phyloP scores from a whole-genome alignment of 2,329 filamentous ascomycete species.

The Didymella arachidicola region DNA sequence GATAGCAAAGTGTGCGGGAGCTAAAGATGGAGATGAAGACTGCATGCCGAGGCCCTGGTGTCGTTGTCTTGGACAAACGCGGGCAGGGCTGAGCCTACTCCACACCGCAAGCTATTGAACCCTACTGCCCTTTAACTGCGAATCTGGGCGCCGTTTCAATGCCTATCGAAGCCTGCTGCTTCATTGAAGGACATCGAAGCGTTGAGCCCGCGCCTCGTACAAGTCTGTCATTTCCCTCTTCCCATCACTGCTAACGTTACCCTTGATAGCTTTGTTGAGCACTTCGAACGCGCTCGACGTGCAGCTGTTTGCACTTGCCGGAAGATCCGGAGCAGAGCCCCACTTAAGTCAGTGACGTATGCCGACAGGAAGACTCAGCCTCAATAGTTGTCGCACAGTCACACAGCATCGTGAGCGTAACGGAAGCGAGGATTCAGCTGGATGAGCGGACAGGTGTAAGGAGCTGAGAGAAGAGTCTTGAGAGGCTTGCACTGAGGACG shows the following conservation, averaged over 20 bases:
- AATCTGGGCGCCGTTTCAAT: slow-evolving; percentile 2
- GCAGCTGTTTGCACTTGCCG: slow-evolving; percentile 15
- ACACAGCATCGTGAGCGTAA: not conserved
- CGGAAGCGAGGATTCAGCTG: not conserved
- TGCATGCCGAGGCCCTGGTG: slow-evolving; percentile 14
- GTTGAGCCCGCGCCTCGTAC: not conserved
- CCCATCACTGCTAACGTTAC: not conserved
- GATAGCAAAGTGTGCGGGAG: not conserved
- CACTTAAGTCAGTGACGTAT: slow-evolving; percentile 31
- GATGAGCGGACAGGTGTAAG: not conserved
- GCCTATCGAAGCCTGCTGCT: not conserved
- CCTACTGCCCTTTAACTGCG: slow-evolving; percentile 19
- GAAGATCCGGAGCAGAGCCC: slow-evolving; percentile 35
- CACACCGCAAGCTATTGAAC: slow-evolving; percentile 27
- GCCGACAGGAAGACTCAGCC: slow-evolving; percentile 7
- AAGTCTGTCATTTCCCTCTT: not conserved
- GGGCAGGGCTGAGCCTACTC: slow-evolving; percentile 35
- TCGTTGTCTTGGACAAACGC: slow-evolving; percentile 28
- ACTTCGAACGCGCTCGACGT: slow-evolving; percentile 4
- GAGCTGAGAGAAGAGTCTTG: not conserved
- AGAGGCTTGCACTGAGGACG: not conserved
- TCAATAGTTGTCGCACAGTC: not conserved
- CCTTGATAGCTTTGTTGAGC: not conserved
- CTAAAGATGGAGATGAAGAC: slow-evolving; percentile 10
- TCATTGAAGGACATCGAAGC: not conserved